These are phyloP conservation scores for Leishmania tropica DNA, from an alignment of 208 protist genomes.

Conservation along the genomic window DNA sequence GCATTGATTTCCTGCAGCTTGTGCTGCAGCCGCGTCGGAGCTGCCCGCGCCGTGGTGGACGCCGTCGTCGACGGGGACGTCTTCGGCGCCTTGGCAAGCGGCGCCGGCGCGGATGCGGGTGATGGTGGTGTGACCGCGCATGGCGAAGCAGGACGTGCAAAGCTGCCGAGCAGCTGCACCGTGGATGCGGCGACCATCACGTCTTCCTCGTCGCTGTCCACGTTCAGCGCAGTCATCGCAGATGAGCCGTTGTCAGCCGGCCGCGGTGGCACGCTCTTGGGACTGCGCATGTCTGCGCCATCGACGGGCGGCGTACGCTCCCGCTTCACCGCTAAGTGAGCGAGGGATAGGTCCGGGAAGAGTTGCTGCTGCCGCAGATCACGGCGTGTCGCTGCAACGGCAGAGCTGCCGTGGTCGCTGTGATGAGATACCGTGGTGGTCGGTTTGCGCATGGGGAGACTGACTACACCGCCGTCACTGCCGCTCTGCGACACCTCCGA, in stretches of 20 bases:
- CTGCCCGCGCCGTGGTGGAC: neutral
- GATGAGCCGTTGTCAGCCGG: neutral
- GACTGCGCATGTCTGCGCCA: neutral
- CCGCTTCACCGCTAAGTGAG: neutral
- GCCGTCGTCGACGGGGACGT: neutral
- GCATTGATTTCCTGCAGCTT: slow-evolving; percentile 49
- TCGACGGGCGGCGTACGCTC: neutral
- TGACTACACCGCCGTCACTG: neutral
- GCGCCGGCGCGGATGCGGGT: no score
- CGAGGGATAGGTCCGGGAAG: slow-evolving; percentile 13
- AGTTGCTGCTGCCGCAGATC: slow-evolving; percentile 18
- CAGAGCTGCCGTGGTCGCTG: neutral
- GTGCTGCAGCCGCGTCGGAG: slow-evolving; percentile 23
- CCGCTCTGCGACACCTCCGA: neutral
- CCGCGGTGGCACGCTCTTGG: neutral
- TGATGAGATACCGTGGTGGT: neutral
- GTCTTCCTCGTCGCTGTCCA: slow-evolving; percentile 10
- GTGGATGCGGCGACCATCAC: slow-evolving; percentile 4
- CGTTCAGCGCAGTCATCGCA: neutral
- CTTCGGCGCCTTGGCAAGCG: slow-evolving; percentile 15
- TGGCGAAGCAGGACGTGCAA: neutral
- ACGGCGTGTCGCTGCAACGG: neutral
- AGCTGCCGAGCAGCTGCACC: neutral
- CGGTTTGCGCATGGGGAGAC: neutral
- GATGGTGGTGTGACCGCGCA: neutral